A percentile compares a stretch with the other conserved stretches of the same genome.
These are phyloP conservation scores for Closterium sp. DNA, from an alignment of 139 green algal species.

Conservation along the genomic window DNA sequence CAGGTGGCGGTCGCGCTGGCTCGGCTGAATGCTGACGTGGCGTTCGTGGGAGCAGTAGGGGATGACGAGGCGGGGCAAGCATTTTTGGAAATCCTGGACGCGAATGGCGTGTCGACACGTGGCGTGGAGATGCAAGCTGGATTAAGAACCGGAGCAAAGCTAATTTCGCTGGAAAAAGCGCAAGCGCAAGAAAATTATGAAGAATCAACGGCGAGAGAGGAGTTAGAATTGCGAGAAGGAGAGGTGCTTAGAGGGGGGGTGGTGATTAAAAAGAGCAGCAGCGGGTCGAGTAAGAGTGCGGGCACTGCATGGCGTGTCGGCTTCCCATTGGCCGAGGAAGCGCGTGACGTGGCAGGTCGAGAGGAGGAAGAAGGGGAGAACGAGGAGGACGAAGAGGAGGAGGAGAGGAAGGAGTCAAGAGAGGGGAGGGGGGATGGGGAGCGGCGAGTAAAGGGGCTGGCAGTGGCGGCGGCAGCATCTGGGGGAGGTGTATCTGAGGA, in stretches of 20 bases:
- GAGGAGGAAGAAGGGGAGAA: neutral
- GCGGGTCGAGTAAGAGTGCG: neutral
- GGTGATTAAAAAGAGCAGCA: neutral
- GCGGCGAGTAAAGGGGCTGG: neutral
- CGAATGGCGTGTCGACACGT: constrained; percentile 8
- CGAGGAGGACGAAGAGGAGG: constrained; percentile 9
- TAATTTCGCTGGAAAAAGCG: neutral
- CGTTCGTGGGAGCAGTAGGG: constrained; percentile 15
- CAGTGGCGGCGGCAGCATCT: neutral
- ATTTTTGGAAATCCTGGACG: neutral
- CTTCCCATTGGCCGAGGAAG: neutral
- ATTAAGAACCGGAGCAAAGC: neutral
- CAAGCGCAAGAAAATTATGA: neutral
- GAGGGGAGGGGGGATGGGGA: neutral
- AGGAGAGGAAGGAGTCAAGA: neutral
- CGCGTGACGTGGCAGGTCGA: neutral
- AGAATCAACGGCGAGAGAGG: neutral
- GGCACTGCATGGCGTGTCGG: neutral
- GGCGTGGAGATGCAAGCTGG: neutral
- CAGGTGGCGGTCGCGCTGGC: constrained; percentile 22
- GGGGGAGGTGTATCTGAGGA: neutral
- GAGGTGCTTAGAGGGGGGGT: neutral
- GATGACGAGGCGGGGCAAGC: neutral
- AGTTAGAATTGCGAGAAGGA: neutral
- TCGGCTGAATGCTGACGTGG: constrained; percentile 5